Conservation (phyloP, 2,329 filamentous ascomycete genomes). For the Bipolaris bicolor region DNA sequence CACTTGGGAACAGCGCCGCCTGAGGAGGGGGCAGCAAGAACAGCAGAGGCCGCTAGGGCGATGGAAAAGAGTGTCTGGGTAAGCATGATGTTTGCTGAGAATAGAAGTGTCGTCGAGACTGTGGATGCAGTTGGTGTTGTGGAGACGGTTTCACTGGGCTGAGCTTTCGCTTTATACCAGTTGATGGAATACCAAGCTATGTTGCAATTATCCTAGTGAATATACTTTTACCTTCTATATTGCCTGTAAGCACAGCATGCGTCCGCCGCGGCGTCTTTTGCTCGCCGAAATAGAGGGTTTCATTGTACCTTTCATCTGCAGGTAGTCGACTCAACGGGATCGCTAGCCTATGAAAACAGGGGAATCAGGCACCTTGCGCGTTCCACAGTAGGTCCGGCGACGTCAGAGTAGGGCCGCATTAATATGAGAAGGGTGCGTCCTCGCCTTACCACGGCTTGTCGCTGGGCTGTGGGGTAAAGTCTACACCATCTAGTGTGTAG, state of each 20-base stretch:
- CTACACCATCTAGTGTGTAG: constrained; percentile 1
- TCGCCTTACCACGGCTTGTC: constrained; percentile 15
- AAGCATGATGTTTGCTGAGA: constrained; percentile 31
- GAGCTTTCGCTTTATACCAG: constrained; percentile 25
- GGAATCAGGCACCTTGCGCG: neutral
- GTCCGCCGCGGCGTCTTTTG: constrained; percentile 19
- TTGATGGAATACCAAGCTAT: neutral
- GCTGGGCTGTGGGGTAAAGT: constrained; percentile 22
- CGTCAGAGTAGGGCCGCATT: constrained; percentile 16
- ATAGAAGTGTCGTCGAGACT: constrained; percentile 8
- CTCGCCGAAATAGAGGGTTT: constrained; percentile 22
- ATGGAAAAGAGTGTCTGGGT: constrained; percentile 26
- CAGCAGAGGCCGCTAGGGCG: constrained; percentile 30
- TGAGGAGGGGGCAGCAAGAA: constrained; percentile 31
- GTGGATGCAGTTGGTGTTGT: constrained; percentile 8
- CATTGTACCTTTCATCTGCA: constrained; percentile 18
- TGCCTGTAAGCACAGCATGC: constrained; percentile 1
- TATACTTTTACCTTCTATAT: neutral
- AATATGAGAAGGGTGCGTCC: constrained; percentile 19
- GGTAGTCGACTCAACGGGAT: neutral
- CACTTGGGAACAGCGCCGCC: constrained; percentile 36
- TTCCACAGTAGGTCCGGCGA: constrained; percentile 31
- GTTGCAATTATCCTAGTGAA: neutral
- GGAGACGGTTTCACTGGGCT: neutral
- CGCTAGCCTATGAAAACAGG: neutral